Evolutionary conservation across 257 asterid genomes (phyloP).

Genomic region (Solanum chilense): DNA sequence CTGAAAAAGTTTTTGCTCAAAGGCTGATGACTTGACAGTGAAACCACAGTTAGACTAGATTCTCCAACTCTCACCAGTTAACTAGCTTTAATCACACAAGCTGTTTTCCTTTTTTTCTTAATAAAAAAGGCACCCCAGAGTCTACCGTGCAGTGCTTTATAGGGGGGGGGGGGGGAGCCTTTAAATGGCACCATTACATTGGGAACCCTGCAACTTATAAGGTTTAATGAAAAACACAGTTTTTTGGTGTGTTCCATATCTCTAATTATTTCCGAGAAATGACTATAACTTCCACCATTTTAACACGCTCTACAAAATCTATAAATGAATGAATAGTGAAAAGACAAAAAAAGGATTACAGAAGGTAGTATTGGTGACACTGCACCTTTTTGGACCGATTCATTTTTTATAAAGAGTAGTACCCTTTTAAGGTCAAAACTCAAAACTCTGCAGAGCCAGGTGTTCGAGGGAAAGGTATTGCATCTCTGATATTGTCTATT

Average conservation of each 20-base stretch:
- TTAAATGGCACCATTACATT: neutral
- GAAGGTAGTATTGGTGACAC: neutral
- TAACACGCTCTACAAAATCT: neutral
- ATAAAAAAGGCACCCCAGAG: neutral
- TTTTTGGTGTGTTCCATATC: neutral
- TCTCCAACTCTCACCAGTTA: neutral
- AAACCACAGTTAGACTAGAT: neutral
- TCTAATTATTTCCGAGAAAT: neutral
- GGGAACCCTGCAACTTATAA: neutral
- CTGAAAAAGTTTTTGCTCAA: neutral
- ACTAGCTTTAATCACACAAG: neutral
- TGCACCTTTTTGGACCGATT: neutral
- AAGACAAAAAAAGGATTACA: neutral
- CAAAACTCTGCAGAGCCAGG: slow-evolving; percentile 96
- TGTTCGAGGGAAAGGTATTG: slow-evolving; percentile 86
- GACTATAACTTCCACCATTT: neutral
- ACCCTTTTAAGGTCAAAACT: neutral
- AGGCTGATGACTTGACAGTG: neutral
- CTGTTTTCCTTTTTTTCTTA: neutral
- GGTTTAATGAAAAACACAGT: neutral
- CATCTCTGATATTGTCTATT: slow-evolving; percentile 82
- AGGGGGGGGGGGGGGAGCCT: too few species aligned
- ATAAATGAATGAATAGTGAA: neutral
- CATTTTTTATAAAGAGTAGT: neutral
- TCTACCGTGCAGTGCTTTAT: neutral